A percentile compares a stretch with the other conserved stretches of the same genome.
These are phyloP conservation scores for Citrus reticulata DNA, from an alignment of 345 rosid genomes.

Conservation along the genomic window DNA sequence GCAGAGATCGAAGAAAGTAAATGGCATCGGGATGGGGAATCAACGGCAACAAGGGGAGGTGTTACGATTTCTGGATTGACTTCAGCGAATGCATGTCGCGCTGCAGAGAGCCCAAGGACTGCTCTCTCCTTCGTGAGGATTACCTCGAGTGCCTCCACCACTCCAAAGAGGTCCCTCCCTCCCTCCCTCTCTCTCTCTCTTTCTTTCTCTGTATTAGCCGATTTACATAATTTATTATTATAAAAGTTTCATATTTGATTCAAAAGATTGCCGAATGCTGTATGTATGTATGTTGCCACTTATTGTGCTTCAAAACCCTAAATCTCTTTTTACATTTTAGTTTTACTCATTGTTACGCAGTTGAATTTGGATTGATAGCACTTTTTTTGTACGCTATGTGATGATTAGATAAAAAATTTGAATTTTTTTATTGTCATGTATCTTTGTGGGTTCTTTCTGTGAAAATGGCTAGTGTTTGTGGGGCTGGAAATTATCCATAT, in stretches of 20 bases:
- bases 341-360: neutral
- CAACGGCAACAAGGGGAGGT: constrained; percentile 87
- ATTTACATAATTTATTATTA: neutral
- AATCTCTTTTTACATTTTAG: neutral
- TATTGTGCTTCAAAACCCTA: constrained; percentile 6
- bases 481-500: neutral
- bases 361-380: neutral
- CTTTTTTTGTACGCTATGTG: no score
- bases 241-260: neutral
- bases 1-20: neutral
- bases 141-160: constrained; percentile 99
- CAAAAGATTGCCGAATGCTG: neutral
- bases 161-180: constrained; percentile 74
- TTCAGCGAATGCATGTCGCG: constrained; percentile 96
- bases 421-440: no score
- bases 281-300: no score
- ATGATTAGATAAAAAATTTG: no score
- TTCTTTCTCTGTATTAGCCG: neutral
- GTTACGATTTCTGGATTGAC: constrained; percentile 89
- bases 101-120: constrained; percentile 96
- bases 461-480: neutral
- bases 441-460: neutral
- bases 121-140: constrained; percentile 83
- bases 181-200: neutral
- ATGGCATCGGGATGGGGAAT: constrained; percentile 99